These are phyloP conservation scores for Erodium maritimum DNA, from an alignment of 345 rosid species.

Conservation along the genomic window DNA sequence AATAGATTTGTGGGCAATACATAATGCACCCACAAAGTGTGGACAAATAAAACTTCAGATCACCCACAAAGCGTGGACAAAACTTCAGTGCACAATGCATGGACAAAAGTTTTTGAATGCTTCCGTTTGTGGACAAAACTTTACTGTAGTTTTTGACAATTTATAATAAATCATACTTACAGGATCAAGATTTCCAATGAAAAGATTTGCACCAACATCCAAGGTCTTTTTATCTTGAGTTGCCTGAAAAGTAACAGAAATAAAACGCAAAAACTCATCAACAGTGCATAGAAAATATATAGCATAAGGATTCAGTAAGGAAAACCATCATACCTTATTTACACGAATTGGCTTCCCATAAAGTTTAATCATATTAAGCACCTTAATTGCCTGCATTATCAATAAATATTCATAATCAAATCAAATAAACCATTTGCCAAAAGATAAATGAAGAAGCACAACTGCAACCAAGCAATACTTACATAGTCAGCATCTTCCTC, in stretches of 20 bases:
- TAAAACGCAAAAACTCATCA: background rate
- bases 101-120: too few species aligned
- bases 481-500: constrained; percentile 99
- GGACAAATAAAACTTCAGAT: too few species aligned
- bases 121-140: too few species aligned
- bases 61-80: too few species aligned
- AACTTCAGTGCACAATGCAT: too few species aligned
- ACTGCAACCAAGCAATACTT: constrained; percentile 10
- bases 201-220: constrained; percentile 97
- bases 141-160: background rate
- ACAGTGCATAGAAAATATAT: background rate
- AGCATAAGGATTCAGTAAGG: background rate
- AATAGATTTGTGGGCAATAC: too few species aligned
- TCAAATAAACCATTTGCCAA: background rate
- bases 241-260: constrained; percentile 34
- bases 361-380: constrained; percentile 95
- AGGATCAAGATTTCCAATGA: constrained; percentile 94
- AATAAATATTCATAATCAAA: too few species aligned
- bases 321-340: constrained; percentile 51
- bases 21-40: too few species aligned
- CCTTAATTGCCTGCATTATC: constrained; percentile 68
- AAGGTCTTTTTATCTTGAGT: constrained; percentile 97
- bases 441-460: too few species aligned
- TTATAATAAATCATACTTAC: constrained; percentile 31
- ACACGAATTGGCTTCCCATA: constrained; percentile 92